These are phyloP conservation scores for Lecanoromycetidae sp. DNA, from an alignment of 2,329 filamentous ascomycete species.

Conservation along the genomic window DNA sequence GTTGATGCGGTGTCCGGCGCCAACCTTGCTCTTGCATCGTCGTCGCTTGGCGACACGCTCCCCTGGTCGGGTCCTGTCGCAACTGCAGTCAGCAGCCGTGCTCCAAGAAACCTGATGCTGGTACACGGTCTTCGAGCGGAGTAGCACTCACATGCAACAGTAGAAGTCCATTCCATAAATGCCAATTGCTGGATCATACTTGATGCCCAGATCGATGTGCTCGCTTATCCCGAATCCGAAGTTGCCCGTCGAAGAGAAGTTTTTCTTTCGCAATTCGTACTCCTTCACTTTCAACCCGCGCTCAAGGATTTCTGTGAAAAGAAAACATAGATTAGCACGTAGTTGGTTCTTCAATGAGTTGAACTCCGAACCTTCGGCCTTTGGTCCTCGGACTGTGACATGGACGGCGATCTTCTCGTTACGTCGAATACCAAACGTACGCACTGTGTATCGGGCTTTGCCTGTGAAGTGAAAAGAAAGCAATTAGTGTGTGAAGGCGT, in stretches of 20 bases:
- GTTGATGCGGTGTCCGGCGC: slow-evolving; percentile 83
- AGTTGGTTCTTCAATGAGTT: no score
- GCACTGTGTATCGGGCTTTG: slow-evolving; percentile 99
- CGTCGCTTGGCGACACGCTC: slow-evolving; percentile 95
- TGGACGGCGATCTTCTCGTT: slow-evolving; percentile 99
- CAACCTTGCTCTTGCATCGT: slow-evolving; percentile 76
- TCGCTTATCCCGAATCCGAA: slow-evolving; percentile 99
- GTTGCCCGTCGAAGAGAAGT: slow-evolving; percentile 99
- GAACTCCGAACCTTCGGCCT: no score
- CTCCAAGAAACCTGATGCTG: background rate
- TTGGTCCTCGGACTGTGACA: slow-evolving; percentile 98
- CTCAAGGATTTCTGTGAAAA: slow-evolving; percentile 99
- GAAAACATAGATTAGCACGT: no score
- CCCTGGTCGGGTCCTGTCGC: slow-evolving; percentile 72
- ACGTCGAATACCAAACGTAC: slow-evolving; percentile 99
- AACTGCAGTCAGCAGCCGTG: slow-evolving; percentile 23
- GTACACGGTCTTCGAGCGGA: no score
- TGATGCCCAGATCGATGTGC: slow-evolving; percentile 99
- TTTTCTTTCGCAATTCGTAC: slow-evolving; percentile 98
- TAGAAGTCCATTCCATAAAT: slow-evolving; percentile 99
- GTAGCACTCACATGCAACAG: slow-evolving; percentile 96
- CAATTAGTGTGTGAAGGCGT: background rate
- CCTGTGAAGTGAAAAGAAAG: slow-evolving; percentile 38
- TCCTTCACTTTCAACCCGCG: slow-evolving; percentile 99
- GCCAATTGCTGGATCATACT: slow-evolving; percentile 96